Evolutionary conservation across 768 basidiomycete genomes (phyloP).

Genomic region (Leccinum subtestaceum): DNA sequence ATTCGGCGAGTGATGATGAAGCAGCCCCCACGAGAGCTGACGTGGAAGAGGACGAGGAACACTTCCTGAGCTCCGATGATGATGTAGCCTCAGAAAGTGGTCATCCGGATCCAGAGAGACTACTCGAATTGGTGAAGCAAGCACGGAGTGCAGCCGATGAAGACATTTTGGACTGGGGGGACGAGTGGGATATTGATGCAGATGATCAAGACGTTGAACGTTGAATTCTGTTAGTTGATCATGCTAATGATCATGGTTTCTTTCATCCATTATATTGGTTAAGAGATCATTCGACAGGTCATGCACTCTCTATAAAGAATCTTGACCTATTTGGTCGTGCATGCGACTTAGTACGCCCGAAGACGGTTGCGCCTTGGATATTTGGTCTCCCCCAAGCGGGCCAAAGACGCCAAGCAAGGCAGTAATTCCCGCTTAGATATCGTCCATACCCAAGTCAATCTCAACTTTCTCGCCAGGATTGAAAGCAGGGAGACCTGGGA

Average conservation of each 20-base stretch:
- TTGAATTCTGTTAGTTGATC: not conserved
- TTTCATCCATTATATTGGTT: not conserved
- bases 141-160: conserved; percentile 25
- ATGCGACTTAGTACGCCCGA: conserved; percentile 1
- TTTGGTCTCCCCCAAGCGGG: not conserved
- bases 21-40: not conserved
- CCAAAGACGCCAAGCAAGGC: not conserved
- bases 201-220: conserved; percentile 6
- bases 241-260: not conserved
- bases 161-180: conserved; percentile 32
- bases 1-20: conserved; percentile 23
- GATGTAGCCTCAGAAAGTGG: conserved; percentile 11
- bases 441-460: conserved; percentile 86
- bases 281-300: not conserved
- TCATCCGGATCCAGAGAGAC: conserved; percentile 15
- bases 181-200: conserved; percentile 25
- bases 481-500: conserved; percentile 92
- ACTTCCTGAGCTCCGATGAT: conserved; percentile 11
- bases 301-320: conserved; percentile 5
- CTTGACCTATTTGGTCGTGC: not conserved
- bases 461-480: conserved; percentile 98
- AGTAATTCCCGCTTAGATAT: conserved; percentile 50
- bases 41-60: conserved; percentile 19
- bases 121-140: conserved; percentile 26
- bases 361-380: not conserved